Conservation (phyloP, 257 asterid species). For the Penstemon barbatus region DNA sequence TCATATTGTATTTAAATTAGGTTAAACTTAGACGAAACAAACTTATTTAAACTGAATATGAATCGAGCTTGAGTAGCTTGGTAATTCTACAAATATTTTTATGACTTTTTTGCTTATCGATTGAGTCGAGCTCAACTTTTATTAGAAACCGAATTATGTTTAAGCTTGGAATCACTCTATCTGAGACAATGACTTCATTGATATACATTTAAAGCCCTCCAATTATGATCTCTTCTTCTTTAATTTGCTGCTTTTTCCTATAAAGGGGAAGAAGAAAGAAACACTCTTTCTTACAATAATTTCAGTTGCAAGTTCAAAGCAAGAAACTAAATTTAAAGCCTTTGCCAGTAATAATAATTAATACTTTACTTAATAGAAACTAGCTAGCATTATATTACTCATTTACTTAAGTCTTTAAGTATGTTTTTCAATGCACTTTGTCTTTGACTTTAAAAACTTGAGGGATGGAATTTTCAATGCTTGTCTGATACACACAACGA, state of each 20-base stretch:
- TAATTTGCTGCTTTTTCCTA: conserved; percentile 29
- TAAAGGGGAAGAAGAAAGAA: conserved; percentile 23
- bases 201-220: conserved; percentile 22
- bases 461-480: not conserved
- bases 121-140: not conserved
- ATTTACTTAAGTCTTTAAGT: not conserved
- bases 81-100: not conserved
- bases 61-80: too few species aligned
- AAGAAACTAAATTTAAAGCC: conserved; percentile 8
- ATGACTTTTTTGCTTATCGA: not conserved
- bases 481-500: not conserved
- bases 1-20: too few species aligned
- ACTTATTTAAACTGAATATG: too few species aligned
- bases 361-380: conserved; percentile 8
- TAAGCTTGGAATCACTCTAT: conserved; percentile 40
- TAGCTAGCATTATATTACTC: not conserved
- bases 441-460: not conserved
- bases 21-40: too few species aligned
- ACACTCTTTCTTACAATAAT: conserved; percentile 20
- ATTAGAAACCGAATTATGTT: conserved; percentile 9
- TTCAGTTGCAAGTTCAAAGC: conserved; percentile 20
- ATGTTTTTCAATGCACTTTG: not conserved
- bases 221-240: not conserved
- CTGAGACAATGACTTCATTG: conserved; percentile 25
- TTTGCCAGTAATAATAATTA: conserved; percentile 12